Conservation (phyloP, 1,284 basidiomycete genomes). For the Leccinum subrobustum region DNA sequence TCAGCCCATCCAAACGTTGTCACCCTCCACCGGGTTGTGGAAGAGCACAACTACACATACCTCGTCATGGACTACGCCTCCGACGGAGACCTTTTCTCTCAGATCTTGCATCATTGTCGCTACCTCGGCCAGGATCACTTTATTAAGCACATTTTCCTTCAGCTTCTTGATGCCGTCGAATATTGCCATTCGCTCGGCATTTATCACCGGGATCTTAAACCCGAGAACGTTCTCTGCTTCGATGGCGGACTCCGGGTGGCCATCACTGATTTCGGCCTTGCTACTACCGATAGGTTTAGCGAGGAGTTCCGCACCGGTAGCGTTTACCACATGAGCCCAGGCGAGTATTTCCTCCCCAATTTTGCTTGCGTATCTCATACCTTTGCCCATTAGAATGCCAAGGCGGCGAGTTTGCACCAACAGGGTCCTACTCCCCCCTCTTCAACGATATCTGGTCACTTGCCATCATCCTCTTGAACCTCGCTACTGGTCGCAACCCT, state of each 20-base stretch:
- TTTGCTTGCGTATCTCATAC: slow-evolving; percentile 10
- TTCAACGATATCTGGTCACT: slow-evolving; percentile 98
- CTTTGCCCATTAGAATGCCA: slow-evolving; percentile 71
- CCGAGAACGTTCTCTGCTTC: slow-evolving; percentile 94
- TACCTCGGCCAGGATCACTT: slow-evolving; percentile 78
- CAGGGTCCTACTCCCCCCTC: slow-evolving; percentile 78
- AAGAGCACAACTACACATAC: slow-evolving; percentile 66
- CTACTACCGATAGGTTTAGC: slow-evolving; percentile 86
- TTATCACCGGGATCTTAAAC: slow-evolving; percentile 97
- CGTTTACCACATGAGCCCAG: slow-evolving; percentile 96
- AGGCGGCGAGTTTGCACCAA: slow-evolving; percentile 74
- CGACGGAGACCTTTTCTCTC: slow-evolving; percentile 90
- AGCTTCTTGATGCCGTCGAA: slow-evolving; percentile 92
- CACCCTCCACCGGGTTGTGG: slow-evolving; percentile 86
- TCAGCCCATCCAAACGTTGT: slow-evolving; percentile 86
- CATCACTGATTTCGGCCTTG: slow-evolving; percentile 96
- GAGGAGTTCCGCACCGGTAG: slow-evolving; percentile 95
- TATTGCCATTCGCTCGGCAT: slow-evolving; percentile 87
- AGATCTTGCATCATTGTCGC: slow-evolving; percentile 73
- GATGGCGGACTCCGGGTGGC: slow-evolving; percentile 79
- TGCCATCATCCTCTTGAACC: slow-evolving; percentile 93
- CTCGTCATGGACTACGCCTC: slow-evolving; percentile 78
- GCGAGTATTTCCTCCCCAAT: slow-evolving; percentile 43
- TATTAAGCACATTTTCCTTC: slow-evolving; percentile 87
- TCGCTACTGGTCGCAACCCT: slow-evolving; percentile 93